These are phyloP conservation scores for Aspergillus funiculosus DNA, from an alignment of 495 filamentous ascomycete species.

Conservation along the genomic window DNA sequence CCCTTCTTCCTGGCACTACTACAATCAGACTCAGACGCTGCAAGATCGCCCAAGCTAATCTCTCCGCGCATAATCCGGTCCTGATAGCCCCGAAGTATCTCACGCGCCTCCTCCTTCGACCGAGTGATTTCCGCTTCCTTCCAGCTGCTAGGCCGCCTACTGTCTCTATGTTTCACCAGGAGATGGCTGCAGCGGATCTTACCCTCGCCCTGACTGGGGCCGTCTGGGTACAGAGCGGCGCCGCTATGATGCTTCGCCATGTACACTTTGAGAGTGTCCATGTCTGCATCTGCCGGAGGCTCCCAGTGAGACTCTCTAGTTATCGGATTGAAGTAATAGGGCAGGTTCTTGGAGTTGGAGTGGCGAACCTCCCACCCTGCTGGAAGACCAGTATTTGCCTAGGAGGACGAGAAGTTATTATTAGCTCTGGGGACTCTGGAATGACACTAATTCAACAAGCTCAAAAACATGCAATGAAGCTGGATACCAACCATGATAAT, in stretches of 20 bases:
- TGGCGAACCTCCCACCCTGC: slow-evolving; percentile 88
- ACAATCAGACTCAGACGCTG: slow-evolving; percentile 86
- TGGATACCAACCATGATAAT: slow-evolving; percentile 11
- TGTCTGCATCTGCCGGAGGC: slow-evolving; percentile 77
- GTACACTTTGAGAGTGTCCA: slow-evolving; percentile 83
- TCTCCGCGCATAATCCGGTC: slow-evolving; percentile 63
- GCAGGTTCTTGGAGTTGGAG: slow-evolving; percentile 94
- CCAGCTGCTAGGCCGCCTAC: slow-evolving; percentile 86
- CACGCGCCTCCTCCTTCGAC: slow-evolving; percentile 76
- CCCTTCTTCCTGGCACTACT: slow-evolving; percentile 90
- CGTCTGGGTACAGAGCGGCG: slow-evolving; percentile 45
- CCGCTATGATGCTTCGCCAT: slow-evolving; percentile 78
- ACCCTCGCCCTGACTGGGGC: slow-evolving; percentile 52
- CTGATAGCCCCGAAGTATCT: slow-evolving; percentile 69
- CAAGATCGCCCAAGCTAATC: slow-evolving; percentile 68
- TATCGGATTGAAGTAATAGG: slow-evolving; percentile 89
- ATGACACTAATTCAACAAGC: background rate
- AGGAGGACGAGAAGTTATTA: slow-evolving; percentile 1
- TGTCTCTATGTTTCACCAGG: slow-evolving; percentile 86
- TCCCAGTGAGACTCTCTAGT: slow-evolving; percentile 91
- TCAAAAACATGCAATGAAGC: background rate
- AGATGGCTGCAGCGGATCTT: slow-evolving; percentile 91
- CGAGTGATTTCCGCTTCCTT: slow-evolving; percentile 81
- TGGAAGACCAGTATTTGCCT: slow-evolving; percentile 77
- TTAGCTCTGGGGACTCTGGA: background rate